phyloP scores from a whole-genome alignment of 2,329 filamentous ascomycete genomes.

The Aurifilum marmelostoma region DNA sequence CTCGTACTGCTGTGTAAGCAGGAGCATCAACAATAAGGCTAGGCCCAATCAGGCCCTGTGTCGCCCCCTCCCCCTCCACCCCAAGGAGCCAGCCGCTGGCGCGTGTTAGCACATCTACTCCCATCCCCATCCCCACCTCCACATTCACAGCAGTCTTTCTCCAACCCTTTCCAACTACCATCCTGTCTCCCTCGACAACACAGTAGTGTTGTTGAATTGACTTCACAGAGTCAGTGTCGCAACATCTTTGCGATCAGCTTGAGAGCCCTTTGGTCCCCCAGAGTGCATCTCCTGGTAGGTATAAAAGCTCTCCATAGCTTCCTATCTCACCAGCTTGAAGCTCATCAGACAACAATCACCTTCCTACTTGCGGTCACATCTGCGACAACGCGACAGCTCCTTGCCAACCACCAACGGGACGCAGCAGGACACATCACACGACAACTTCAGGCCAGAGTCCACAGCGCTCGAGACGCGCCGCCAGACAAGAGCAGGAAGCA shows the following conservation, averaged over 20 bases:
- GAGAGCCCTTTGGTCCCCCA: not conserved
- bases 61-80: constrained; percentile 1
- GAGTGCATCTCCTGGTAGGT: not conserved
- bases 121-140: constrained; percentile 25
- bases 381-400: constrained; percentile 13
- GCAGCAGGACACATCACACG: not conserved
- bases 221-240: constrained; percentile 23
- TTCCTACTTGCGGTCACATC: constrained; percentile 14
- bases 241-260: constrained; percentile 19
- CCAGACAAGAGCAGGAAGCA: constrained; percentile 7
- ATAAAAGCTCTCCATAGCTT: constrained; percentile 19
- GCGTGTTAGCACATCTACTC: not conserved
- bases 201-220: not conserved
- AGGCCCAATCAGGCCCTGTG: not conserved
- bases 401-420: not conserved
- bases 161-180: constrained; percentile 17
- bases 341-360: constrained; percentile 4
- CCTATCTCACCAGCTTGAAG: constrained; percentile 6
- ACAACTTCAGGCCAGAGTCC: not conserved
- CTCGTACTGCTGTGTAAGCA: not conserved
- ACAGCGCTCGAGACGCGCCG: not conserved
- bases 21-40: too few species aligned
- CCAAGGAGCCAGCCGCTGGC: not conserved
- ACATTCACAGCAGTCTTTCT: constrained; percentile 26
- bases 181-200: constrained; percentile 14